Conservation (phyloP, 2,329 filamentous ascomycete species). For the Niveomyces coronatus region DNA sequence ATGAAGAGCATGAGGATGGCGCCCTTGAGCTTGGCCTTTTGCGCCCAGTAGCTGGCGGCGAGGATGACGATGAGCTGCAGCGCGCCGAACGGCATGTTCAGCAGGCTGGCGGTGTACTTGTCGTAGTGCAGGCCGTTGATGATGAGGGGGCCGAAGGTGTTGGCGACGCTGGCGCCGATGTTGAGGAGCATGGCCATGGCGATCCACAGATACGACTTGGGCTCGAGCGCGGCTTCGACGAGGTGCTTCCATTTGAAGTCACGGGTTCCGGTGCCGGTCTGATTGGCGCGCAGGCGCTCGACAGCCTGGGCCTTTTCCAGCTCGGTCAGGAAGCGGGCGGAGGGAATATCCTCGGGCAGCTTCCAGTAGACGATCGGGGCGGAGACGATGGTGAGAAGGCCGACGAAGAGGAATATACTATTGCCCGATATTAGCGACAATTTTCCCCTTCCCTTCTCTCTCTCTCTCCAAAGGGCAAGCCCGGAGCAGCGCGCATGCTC, state of each 20-base stretch:
- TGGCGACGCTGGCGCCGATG: conserved; percentile 52
- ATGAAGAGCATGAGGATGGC: conserved; percentile 42
- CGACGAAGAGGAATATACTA: conserved; percentile 49
- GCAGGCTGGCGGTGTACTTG: conserved; percentile 44
- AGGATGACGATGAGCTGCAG: conserved; percentile 52
- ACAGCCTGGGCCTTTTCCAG: conserved; percentile 58
- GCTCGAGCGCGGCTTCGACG: conserved; percentile 36
- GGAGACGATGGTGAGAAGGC: conserved; percentile 47
- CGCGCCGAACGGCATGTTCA: conserved; percentile 58
- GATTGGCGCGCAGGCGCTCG: conserved; percentile 62
- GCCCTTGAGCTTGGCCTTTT: conserved; percentile 47
- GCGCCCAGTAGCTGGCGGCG: conserved; percentile 45
- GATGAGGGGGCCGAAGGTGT: conserved; percentile 56
- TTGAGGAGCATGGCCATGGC: conserved; percentile 52
- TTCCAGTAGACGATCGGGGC: conserved; percentile 48
- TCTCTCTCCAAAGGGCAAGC: too few species aligned
- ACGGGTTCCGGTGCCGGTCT: conserved; percentile 63
- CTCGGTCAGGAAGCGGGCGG: conserved; percentile 48
- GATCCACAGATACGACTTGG: conserved; percentile 50
- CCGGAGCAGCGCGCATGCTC: neutral
- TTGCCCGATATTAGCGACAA: too few species aligned
- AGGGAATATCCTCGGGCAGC: conserved; percentile 48
- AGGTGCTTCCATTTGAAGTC: conserved; percentile 60
- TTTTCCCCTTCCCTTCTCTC: too few species aligned
- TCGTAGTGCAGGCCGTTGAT: conserved; percentile 50